These are phyloP conservation scores for Hanseniaspora nectarophila DNA, from an alignment of 805 yeast species.

Conservation along the genomic window DNA sequence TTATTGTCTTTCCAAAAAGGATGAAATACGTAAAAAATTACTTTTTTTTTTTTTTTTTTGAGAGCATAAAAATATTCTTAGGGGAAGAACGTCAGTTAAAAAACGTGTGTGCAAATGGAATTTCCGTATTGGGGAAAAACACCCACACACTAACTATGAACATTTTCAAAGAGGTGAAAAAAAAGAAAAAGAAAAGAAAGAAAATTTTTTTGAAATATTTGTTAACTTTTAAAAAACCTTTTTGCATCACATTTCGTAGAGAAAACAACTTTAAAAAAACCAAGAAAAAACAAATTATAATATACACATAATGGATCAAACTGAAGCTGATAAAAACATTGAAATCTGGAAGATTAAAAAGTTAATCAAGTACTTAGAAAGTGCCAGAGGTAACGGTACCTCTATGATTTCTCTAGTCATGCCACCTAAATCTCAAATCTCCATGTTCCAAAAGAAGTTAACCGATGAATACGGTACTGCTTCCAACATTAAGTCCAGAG, in stretches of 20 bases:
- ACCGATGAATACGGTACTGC: slow-evolving; percentile 99
- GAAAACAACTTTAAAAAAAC: too few species aligned
- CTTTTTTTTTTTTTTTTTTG: too few species aligned
- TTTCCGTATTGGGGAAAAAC: too few species aligned
- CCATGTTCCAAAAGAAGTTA: slow-evolving; percentile 77
- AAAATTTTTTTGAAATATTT: neutral
- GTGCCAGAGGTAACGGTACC: slow-evolving; percentile 97
- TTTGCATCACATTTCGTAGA: too few species aligned
- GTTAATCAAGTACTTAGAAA: slow-evolving; percentile 72
- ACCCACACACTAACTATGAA: too few species aligned
- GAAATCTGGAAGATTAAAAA: slow-evolving; percentile 99
- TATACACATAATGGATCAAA: slow-evolving; percentile 27
- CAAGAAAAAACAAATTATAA: too few species aligned
- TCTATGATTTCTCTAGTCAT: slow-evolving; percentile 95
- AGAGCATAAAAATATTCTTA: neutral
- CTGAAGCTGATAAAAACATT: slow-evolving; percentile 89
- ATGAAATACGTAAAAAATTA: too few species aligned
- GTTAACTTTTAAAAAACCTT: too few species aligned
- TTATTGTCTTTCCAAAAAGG: too few species aligned
- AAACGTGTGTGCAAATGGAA: too few species aligned
- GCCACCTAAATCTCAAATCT: slow-evolving; percentile 90
- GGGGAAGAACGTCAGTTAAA: neutral
- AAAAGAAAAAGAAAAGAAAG: neutral
- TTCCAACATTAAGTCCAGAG: slow-evolving; percentile 94
- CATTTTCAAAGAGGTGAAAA: neutral